phyloP scores from a whole-genome alignment of 257 asterid species.

The Solanum clarkiae region DNA sequence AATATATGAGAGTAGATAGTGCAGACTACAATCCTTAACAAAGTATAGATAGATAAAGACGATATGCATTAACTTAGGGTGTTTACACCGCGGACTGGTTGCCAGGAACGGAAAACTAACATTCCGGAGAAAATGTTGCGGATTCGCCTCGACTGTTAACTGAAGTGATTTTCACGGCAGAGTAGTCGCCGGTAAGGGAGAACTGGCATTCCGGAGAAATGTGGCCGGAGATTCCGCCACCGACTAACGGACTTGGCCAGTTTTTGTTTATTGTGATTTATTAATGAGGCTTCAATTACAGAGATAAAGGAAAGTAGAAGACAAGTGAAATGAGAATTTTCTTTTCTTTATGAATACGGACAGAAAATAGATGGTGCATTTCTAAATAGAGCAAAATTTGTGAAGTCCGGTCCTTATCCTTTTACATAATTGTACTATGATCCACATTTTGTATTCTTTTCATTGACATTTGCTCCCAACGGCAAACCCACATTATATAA shows the following conservation, averaged over 20 bases:
- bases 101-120: neutral
- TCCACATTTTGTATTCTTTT: neutral
- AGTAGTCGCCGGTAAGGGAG: neutral
- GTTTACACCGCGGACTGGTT: neutral
- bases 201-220: neutral
- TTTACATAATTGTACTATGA: neutral
- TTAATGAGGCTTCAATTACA: slow-evolving; percentile 54
- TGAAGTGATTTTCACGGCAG: neutral
- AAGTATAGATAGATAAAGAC: neutral
- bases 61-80: neutral
- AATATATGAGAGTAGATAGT: neutral
- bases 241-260: slow-evolving; percentile 56
- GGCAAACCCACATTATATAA: neutral
- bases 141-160: neutral
- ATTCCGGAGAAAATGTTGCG: slow-evolving; percentile 21
- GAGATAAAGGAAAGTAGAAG: slow-evolving; percentile 4
- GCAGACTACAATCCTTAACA: neutral
- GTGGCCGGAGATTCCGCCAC: slow-evolving; percentile 16
- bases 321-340: neutral
- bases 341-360: neutral
- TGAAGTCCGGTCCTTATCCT: slow-evolving; percentile 37
- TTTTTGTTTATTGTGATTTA: slow-evolving; percentile 44
- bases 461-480: neutral
- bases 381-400: neutral
- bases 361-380: neutral